Evolutionary conservation across 768 basidiomycete species (phyloP).

Genomic region (Pulveroboletus ravenelii): DNA sequence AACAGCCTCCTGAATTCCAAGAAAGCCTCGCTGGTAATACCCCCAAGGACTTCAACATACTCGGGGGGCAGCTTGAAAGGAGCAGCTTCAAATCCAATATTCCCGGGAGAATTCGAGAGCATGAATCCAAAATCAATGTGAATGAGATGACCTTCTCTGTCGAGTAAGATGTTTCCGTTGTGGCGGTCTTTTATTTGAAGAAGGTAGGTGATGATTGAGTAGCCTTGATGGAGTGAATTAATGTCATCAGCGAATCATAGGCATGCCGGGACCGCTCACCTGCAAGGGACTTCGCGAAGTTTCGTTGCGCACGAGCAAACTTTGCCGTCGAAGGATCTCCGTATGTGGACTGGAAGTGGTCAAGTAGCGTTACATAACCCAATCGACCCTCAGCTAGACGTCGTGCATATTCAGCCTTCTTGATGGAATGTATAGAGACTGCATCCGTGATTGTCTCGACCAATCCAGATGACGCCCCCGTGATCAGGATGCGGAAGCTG

Average conservation of each 20-base stretch:
- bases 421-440: constrained; percentile 98
- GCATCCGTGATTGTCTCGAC: constrained; percentile 99
- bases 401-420: constrained; percentile 96
- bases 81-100: constrained; percentile 98
- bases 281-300: constrained; percentile 90
- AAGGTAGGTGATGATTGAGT: constrained; percentile 93
- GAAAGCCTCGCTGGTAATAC: constrained; percentile 69
- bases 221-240: constrained; percentile 46
- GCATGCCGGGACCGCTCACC: constrained; percentile 37
- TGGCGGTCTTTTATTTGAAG: constrained; percentile 98
- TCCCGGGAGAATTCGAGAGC: constrained; percentile 93
- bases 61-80: constrained; percentile 96
- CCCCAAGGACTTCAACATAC: constrained; percentile 94
- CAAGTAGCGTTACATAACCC: constrained; percentile 83
- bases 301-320: constrained; percentile 85
- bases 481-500: constrained; percentile 95
- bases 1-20: constrained; percentile 83
- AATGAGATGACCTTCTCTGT: constrained; percentile 90
- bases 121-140: constrained; percentile 99
- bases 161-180: constrained; percentile 96
- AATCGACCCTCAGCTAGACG: constrained; percentile 74
- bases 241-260: background rate
- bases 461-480: constrained; percentile 86
- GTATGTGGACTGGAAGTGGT: constrained; percentile 89
- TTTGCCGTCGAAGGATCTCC: constrained; percentile 84